These are phyloP conservation scores for Podospora anserina DNA, from an alignment of 495 filamentous ascomycete genomes.

Conservation along the genomic window DNA sequence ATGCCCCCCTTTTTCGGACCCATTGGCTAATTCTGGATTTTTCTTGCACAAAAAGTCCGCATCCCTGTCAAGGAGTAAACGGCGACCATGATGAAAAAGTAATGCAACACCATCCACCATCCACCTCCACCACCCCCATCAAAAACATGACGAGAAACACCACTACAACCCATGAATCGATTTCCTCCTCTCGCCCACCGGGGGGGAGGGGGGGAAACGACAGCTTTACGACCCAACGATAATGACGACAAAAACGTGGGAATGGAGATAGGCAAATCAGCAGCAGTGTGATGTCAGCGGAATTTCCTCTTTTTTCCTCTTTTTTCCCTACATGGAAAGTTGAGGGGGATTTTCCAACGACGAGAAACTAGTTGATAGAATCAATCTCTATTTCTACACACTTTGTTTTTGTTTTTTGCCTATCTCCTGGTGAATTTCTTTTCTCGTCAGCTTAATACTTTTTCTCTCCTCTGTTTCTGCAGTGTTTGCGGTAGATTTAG, in stretches of 20 bases:
- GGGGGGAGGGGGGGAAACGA: neutral
- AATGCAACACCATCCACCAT: neutral
- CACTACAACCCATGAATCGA: neutral
- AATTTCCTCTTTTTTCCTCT: neutral
- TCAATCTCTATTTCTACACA: conserved; percentile 3
- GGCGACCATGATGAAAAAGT: neutral
- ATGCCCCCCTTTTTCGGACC: neutral
- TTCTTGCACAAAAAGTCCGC: conserved; percentile 22
- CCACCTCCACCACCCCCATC: conserved; percentile 9
- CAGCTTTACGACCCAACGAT: neutral
- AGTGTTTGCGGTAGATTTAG: neutral
- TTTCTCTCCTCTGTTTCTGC: neutral
- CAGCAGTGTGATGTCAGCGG: neutral
- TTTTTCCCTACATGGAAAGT: neutral
- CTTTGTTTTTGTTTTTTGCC: neutral
- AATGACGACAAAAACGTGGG: conserved; percentile 4
- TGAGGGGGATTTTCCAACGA: neutral
- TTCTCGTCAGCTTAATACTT: neutral
- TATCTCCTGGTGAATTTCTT: neutral
- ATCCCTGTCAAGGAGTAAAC: conserved; percentile 29
- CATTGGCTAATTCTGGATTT: conserved; percentile 23
- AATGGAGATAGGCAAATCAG: neutral
- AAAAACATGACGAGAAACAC: conserved; percentile 9
- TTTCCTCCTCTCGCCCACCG: neutral
- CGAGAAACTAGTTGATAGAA: neutral